Conservation (phyloP, 345 rosid species). For the Geranium brycei region DNA sequence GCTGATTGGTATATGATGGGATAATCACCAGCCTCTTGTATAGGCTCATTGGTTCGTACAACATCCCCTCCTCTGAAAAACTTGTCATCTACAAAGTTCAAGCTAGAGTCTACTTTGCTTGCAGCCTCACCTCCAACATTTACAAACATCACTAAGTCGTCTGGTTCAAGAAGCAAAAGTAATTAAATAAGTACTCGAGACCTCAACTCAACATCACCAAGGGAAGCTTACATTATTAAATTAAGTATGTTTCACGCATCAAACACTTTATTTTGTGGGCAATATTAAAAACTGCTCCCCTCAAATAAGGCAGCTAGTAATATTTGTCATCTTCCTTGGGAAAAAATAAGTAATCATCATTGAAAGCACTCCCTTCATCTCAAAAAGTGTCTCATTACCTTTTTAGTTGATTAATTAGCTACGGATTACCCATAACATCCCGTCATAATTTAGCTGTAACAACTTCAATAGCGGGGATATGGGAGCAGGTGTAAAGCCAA, state of each 20-base stretch:
- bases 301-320: neutral
- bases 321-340: neutral
- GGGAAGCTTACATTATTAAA: neutral
- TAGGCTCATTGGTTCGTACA: constrained; percentile 55
- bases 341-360: neutral
- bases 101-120: constrained; percentile 25
- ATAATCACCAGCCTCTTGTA: constrained; percentile 67
- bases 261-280: neutral
- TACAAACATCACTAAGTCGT: constrained; percentile 53
- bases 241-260: neutral
- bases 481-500: too few species aligned
- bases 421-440: too few species aligned
- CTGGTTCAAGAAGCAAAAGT: constrained; percentile 22
- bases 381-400: too few species aligned
- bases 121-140: constrained; percentile 62
- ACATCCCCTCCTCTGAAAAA: constrained; percentile 65
- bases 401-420: too few species aligned
- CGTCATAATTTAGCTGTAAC: too few species aligned
- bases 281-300: neutral
- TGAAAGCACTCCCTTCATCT: too few species aligned
- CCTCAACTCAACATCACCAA: neutral
- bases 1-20: constrained; percentile 66
- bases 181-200: neutral
- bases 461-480: too few species aligned
- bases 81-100: constrained; percentile 35